These are phyloP conservation scores for Backusella liffmaniae DNA, from an alignment of 192 early-diverging fungal genomes.

Conservation along the genomic window DNA sequence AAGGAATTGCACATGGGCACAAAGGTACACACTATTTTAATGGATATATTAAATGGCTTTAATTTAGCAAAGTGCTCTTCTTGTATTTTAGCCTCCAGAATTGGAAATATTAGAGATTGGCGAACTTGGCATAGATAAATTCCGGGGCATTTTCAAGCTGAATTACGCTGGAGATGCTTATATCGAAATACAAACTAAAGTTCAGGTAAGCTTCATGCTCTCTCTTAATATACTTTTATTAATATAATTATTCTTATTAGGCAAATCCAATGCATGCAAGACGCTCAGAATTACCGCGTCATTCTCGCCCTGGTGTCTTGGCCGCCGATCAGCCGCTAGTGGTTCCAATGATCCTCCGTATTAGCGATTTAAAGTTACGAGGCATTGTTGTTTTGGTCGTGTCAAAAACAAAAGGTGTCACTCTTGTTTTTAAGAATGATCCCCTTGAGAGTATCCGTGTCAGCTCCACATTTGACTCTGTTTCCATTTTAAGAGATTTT, in stretches of 20 bases:
- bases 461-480: conserved; percentile 95
- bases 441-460: conserved; percentile 92
- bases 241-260: conserved; percentile 35
- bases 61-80: not conserved
- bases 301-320: conserved; percentile 67
- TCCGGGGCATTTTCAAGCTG: conserved; percentile 95
- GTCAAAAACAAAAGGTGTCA: conserved; percentile 91
- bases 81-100: conserved; percentile 73
- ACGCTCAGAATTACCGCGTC: conserved; percentile 53
- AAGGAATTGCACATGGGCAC: conserved; percentile 97
- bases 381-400: conserved; percentile 95
- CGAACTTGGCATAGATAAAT: conserved; percentile 91
- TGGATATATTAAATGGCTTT: not conserved
- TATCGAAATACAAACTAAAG: conserved; percentile 88
- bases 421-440: conserved; percentile 96
- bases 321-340: conserved; percentile 93
- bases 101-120: conserved; percentile 98
- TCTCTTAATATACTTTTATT: not conserved
- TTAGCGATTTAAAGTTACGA: conserved; percentile 82
- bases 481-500: conserved; percentile 83
- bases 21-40: conserved; percentile 39
- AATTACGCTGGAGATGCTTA: conserved; percentile 92
- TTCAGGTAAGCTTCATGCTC: conserved; percentile 62
- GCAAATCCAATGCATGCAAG: conserved; percentile 75
- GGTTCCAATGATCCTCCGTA: conserved; percentile 93